phyloP scores from a whole-genome alignment of 1,284 basidiomycete genomes.

The Coniophora puteana region DNA sequence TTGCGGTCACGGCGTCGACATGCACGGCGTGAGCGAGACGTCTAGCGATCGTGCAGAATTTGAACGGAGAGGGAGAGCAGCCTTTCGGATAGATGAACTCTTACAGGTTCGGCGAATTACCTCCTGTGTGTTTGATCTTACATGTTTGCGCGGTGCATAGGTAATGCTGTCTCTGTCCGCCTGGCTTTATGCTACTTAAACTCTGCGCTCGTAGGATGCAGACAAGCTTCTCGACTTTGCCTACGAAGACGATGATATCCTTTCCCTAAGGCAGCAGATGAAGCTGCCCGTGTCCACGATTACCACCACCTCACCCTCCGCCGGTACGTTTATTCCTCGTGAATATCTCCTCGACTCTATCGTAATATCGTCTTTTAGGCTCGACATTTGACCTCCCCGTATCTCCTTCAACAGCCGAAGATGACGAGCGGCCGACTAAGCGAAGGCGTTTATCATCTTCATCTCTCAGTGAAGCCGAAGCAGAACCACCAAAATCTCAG shows the following conservation, averaged over 20 bases:
- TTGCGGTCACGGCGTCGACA: constrained; percentile 71
- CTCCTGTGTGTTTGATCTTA: constrained; percentile 23
- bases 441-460: constrained; percentile 49
- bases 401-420: constrained; percentile 56
- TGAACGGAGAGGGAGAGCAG: constrained; percentile 69
- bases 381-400: constrained; percentile 31
- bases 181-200: constrained; percentile 12
- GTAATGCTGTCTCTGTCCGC: constrained; percentile 8
- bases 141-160: constrained; percentile 1
- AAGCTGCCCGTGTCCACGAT: constrained; percentile 44
- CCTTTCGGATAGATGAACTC: constrained; percentile 81
- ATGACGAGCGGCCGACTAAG: constrained; percentile 45
- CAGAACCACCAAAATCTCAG: too few species aligned
- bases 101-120: constrained; percentile 81
- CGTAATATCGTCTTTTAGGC: constrained; percentile 31
- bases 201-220: constrained; percentile 51
- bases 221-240: constrained; percentile 76
- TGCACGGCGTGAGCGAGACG: constrained; percentile 67
- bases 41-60: constrained; percentile 59
- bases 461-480: constrained; percentile 40
- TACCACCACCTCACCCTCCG: constrained; percentile 33
- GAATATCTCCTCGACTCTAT: constrained; percentile 13
- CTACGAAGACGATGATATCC: constrained; percentile 67
- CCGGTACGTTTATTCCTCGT: constrained; percentile 34
- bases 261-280: constrained; percentile 74